These are phyloP conservation scores for Ascochyta lentis DNA, from an alignment of 2,329 filamentous ascomycete species.

Conservation along the genomic window DNA sequence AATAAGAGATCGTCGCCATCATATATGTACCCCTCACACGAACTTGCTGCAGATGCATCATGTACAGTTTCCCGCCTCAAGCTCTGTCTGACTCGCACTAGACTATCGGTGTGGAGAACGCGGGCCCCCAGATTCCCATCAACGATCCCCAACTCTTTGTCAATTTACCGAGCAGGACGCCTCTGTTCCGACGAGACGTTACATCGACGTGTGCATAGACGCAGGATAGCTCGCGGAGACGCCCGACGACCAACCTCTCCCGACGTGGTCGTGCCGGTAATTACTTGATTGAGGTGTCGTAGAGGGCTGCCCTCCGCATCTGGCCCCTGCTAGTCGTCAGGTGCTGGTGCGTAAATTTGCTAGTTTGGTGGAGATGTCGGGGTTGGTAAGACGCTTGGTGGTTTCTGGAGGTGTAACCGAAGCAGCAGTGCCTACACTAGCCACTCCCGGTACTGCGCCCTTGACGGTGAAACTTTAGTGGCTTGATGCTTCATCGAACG, in stretches of 20 bases:
- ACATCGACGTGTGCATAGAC: slow-evolving; percentile 8
- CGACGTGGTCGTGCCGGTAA: slow-evolving; percentile 7
- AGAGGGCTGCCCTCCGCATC: slow-evolving; percentile 2
- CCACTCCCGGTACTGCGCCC: slow-evolving; percentile 7
- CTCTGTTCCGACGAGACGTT: slow-evolving; percentile 3
- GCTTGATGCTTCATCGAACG: slow-evolving; percentile 5
- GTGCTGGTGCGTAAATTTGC: slow-evolving; percentile 21
- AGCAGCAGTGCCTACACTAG: background rate
- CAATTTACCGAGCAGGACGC: slow-evolving; percentile 10
- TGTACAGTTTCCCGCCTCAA: background rate
- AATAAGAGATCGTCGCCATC: slow-evolving; percentile 10
- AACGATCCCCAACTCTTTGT: slow-evolving; percentile 14
- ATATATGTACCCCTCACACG: slow-evolving; percentile 10
- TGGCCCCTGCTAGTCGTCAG: slow-evolving; percentile 7
- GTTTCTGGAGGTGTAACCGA: slow-evolving; percentile 9
- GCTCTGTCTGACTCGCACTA: slow-evolving; percentile 10
- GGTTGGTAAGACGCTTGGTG: slow-evolving; percentile 5
- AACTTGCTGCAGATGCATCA: background rate
- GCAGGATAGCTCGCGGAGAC: slow-evolving; percentile 5
- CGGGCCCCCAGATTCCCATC: slow-evolving; percentile 20
- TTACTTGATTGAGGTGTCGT: slow-evolving; percentile 8
- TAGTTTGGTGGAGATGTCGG: slow-evolving; percentile 22
- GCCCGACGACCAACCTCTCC: slow-evolving; percentile 6
- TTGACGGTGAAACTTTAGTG: slow-evolving; percentile 7
- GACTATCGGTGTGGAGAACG: slow-evolving; percentile 10